Evolutionary conservation across 768 basidiomycete genomes (phyloP), one percentile per base, ranked within the genome.

Genomic region (Glaciozyma martinii): DNA sequence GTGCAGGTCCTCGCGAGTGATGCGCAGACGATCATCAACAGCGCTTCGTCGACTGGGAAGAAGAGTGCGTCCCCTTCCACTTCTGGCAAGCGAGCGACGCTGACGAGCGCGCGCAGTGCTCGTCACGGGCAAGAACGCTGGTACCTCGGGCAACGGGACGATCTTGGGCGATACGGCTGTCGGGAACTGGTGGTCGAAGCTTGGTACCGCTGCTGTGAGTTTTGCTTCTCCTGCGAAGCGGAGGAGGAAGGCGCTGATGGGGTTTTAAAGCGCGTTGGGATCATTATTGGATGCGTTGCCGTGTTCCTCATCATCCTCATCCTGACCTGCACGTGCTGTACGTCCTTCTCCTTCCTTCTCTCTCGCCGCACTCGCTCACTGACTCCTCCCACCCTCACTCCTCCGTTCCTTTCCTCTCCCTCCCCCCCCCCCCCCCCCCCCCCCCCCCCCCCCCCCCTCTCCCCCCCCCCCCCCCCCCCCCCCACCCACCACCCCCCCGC

Each of bases 121-220:
- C 60, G 30, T 66, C 68, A 58, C 65, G 32, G 64, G 61, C 43
- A 64, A 63, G 19, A 61, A 55, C 4, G 57, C 42, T 6, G 59
- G 43, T 13, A 33, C 50, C 10, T 53, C 32, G 9, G 49, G 61
- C 29, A 56, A 29, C 10, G 60, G 63, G 1, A 21, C 65, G 19
- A n/a, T 33, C 6, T 42, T 65, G 1, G 61, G 58, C 25, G 53
- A 70, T 32, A 59, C 50, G 3, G 65, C 57, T 19, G 65, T 62
- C 15, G 68, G 65, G n/a, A 61, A 61, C 46, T 70, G 68, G 68
- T 70, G 68, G 68, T 9, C 40, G 4, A 61, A 58, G 40, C 53
- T 59, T 7, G 21, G 21, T 5, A 70, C 65, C 19, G 62, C 59
- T 2, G 65, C 49, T 0, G 67, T 68, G 67, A 53, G 40, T 56